Evolutionary conservation across 1,284 basidiomycete genomes (phyloP).

Genomic region (Irpex rosettiformis): DNA sequence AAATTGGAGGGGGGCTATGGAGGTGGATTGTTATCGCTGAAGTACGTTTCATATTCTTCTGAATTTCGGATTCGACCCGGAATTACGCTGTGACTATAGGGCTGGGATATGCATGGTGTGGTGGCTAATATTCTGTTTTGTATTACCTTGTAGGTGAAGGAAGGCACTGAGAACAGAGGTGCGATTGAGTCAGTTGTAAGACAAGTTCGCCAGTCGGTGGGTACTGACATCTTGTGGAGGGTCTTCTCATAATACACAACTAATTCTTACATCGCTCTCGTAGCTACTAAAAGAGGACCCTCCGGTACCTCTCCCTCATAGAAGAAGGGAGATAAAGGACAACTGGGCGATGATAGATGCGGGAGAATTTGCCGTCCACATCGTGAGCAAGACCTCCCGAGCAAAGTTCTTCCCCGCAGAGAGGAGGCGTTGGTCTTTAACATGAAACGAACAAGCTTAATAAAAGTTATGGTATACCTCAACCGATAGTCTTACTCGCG

Average conservation of each 20-base stretch:
- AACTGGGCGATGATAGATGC: slow-evolving; percentile 84
- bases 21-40: slow-evolving; percentile 71
- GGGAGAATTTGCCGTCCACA: slow-evolving; percentile 72
- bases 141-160: slow-evolving; percentile 54
- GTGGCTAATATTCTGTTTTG: too few species aligned
- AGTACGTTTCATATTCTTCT: too few species aligned
- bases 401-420: slow-evolving; percentile 58
- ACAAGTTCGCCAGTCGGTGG: slow-evolving; percentile 60
- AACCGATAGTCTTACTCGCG: background rate
- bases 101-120: too few species aligned
- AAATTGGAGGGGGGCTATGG: slow-evolving; percentile 55
- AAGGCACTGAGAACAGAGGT: slow-evolving; percentile 75
- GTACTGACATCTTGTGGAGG: too few species aligned
- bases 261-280: slow-evolving; percentile 4
- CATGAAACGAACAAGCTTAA: background rate
- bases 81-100: too few species aligned
- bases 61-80: too few species aligned
- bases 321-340: slow-evolving; percentile 51
- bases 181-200: slow-evolving; percentile 70
- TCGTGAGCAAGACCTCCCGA: slow-evolving; percentile 58
- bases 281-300: slow-evolving; percentile 53
- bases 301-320: slow-evolving; percentile 56
- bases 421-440: slow-evolving; percentile 30
- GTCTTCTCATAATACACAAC: background rate
- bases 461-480: background rate